Conservation (phyloP, 257 asterid genomes). For the Nicotiana otophora region DNA sequence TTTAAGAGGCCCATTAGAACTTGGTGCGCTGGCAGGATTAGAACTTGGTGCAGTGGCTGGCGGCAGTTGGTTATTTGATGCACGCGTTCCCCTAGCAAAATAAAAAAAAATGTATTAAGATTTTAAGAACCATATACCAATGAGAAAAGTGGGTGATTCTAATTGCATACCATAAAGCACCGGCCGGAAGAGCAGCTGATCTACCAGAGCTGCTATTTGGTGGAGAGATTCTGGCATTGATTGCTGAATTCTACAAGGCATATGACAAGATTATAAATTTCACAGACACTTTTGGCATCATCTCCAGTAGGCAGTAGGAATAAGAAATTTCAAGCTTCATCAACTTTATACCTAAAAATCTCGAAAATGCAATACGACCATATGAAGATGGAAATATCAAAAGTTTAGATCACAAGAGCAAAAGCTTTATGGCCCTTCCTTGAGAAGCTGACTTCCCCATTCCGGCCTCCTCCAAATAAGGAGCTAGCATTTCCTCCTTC, state of each 20-base stretch:
- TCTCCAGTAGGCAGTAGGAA: background rate
- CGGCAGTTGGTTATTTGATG: constrained; percentile 42
- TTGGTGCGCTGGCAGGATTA: constrained; percentile 34
- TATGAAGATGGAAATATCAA: background rate
- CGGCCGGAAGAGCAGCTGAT: constrained; percentile 88
- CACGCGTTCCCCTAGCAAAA: constrained; percentile 73
- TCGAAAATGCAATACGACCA: background rate
- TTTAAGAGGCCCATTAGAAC: constrained; percentile 37
- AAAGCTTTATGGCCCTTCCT: background rate
- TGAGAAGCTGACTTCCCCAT: background rate
- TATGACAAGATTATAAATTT: background rate
- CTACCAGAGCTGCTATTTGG: constrained; percentile 89
- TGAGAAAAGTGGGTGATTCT: constrained; percentile 14
- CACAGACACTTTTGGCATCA: background rate
- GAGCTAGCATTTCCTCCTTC: background rate
- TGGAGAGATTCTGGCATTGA: constrained; percentile 33
- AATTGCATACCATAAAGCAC: constrained; percentile 73
- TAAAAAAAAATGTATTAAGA: background rate
- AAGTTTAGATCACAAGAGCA: background rate
- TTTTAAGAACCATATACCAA: background rate
- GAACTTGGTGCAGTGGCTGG: constrained; percentile 36
- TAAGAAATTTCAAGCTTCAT: background rate
- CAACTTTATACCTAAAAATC: background rate
- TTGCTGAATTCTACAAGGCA: constrained; percentile 30
- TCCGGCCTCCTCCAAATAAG: background rate